phyloP scores from a whole-genome alignment of 108 stramenopile species.

The Aurantiochytrium sp. region DNA sequence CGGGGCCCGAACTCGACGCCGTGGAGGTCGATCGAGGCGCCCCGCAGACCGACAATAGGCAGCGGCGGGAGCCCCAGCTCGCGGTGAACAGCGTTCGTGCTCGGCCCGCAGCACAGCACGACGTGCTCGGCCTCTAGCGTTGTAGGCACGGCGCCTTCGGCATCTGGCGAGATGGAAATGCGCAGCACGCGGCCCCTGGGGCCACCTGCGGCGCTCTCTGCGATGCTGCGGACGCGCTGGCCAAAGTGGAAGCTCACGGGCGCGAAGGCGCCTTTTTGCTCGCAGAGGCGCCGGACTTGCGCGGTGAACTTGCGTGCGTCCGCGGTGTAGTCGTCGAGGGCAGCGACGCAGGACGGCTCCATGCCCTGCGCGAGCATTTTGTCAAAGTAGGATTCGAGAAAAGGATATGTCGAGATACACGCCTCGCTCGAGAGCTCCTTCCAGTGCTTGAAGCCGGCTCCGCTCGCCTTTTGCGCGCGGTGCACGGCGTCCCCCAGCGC shows the following conservation, averaged over 20 bases:
- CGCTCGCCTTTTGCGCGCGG: neutral
- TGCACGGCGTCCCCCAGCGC: neutral
- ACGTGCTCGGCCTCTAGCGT: neutral
- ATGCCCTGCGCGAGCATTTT: neutral
- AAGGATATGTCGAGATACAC: neutral
- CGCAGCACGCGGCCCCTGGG: neutral
- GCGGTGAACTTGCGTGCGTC: neutral
- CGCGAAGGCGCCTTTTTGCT: neutral
- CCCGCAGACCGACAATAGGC: neutral
- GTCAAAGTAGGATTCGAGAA: neutral
- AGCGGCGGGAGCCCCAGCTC: neutral
- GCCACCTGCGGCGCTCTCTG: neutral
- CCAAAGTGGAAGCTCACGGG: neutral
- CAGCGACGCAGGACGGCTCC: neutral
- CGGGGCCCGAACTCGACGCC: neutral
- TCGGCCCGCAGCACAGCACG: constrained; percentile 4
- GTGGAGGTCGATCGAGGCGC: neutral
- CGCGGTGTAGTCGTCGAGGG: neutral
- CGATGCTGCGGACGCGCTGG: neutral
- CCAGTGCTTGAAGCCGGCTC: neutral
- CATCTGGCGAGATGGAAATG: neutral
- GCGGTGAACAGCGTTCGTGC: neutral
- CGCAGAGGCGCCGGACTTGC: neutral
- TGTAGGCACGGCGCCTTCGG: neutral
- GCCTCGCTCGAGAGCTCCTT: neutral